phyloP scores from a whole-genome alignment of 2,329 filamentous ascomycete genomes.

The Lojkania enalia region DNA sequence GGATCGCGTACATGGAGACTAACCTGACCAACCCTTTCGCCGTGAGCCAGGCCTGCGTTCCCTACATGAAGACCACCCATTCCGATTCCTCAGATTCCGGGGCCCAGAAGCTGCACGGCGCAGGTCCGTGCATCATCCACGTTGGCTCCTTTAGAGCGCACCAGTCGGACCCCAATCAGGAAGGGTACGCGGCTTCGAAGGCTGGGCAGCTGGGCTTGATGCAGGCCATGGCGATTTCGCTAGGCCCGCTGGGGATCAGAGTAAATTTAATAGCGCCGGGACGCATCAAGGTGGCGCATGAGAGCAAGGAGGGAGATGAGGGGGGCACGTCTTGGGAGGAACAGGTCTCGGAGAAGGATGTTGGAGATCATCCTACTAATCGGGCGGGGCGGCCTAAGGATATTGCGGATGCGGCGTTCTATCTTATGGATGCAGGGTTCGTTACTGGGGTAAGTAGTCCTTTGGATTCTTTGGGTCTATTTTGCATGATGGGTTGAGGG shows the following conservation, averaged over 20 bases:
- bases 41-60: conserved; percentile 52
- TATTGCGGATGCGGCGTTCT: conserved; percentile 50
- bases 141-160: conserved; percentile 53
- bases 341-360: conserved; percentile 45
- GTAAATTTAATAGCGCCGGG: conserved; percentile 55
- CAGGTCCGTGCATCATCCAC: conserved; percentile 53
- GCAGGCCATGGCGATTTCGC: conserved; percentile 55
- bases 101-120: conserved; percentile 31
- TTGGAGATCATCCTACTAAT: conserved; percentile 49
- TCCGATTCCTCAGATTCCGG: conserved; percentile 26
- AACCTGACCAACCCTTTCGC: conserved; percentile 54
- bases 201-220: conserved; percentile 56
- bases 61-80: conserved; percentile 49
- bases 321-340: conserved; percentile 45
- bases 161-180: conserved; percentile 53
- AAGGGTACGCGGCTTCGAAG: conserved; percentile 57
- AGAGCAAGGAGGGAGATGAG: conserved; percentile 51
- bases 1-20: conserved; percentile 52
- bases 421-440: conserved; percentile 45
- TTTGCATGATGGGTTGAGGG: background rate
- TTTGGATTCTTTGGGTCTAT: too few relatives aligned
- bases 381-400: conserved; percentile 52
- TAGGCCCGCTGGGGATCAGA: conserved; percentile 50
- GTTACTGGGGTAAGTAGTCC: conserved; percentile 35
- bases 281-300: conserved; percentile 53